Evolutionary conservation across 306 rosid species (phyloP).

Genomic region (Fragaria vesca): DNA sequence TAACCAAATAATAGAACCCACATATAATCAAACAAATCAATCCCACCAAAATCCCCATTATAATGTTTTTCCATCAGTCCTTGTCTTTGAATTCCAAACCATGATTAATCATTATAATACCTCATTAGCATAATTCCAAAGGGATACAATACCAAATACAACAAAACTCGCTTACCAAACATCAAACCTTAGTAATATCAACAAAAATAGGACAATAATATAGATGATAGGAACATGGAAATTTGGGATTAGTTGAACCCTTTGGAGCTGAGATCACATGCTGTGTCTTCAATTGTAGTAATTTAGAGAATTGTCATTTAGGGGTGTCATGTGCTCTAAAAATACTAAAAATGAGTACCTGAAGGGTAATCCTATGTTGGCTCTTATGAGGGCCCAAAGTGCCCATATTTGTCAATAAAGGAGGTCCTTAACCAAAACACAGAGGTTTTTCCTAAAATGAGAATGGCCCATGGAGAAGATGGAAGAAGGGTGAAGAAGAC

Average conservation of each 20-base stretch:
- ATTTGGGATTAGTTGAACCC: constrained; percentile 25
- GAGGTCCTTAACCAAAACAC: background rate
- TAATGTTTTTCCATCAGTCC: background rate
- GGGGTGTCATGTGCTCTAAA: constrained; percentile 18
- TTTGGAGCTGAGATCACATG: constrained; percentile 44
- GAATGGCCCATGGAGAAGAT: constrained; percentile 27
- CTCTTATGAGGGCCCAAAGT: constrained; percentile 2
- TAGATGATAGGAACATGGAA: constrained; percentile 19
- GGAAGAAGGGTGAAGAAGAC: constrained; percentile 21
- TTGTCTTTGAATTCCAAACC: constrained; percentile 1
- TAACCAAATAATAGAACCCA: background rate
- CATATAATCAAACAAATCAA: background rate
- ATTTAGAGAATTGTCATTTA: constrained; percentile 31
- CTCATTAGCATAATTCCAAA: constrained; percentile 8
- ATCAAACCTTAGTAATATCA: constrained; percentile 11
- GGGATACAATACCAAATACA: constrained; percentile 6
- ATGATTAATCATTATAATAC: background rate
- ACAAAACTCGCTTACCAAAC: constrained; percentile 1
- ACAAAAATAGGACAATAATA: constrained; percentile 34
- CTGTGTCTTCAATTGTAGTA: constrained; percentile 40
- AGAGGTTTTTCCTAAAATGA: constrained; percentile 8
- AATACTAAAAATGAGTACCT: background rate
- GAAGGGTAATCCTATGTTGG: background rate
- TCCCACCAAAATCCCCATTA: constrained; percentile 1
- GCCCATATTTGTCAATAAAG: constrained; percentile 10